Conservation (phyloP, 352 stramenopile species). For the Pythium utonaiense region DNA sequence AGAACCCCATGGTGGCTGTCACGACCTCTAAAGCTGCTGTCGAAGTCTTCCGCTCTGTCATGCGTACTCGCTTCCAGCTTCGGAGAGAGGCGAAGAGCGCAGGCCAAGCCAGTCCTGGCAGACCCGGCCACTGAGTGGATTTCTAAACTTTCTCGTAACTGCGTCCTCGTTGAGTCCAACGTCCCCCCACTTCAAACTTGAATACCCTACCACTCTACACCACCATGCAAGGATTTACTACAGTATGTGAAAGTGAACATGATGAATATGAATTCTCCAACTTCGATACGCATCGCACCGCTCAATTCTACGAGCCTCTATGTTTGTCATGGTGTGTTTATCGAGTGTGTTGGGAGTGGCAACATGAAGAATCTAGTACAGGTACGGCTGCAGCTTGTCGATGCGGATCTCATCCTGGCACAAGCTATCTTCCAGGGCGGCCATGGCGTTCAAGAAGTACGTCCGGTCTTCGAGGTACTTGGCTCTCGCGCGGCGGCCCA, state of each 20-base stretch:
- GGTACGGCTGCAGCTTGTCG: slow-evolving; percentile 69
- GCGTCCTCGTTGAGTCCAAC: background rate
- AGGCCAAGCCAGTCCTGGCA: background rate
- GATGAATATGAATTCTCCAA: background rate
- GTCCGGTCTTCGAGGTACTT: slow-evolving; percentile 76
- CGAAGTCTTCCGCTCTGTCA: slow-evolving; percentile 59
- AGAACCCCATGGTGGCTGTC: slow-evolving; percentile 85
- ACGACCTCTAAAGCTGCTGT: slow-evolving; percentile 82
- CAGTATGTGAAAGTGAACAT: slow-evolving; percentile 8
- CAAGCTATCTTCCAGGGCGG: slow-evolving; percentile 67
- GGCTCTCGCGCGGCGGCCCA: slow-evolving; percentile 60
- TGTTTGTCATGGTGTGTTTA: background rate
- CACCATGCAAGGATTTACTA: background rate
- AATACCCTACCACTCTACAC: background rate
- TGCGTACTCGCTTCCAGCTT: slow-evolving; percentile 36
- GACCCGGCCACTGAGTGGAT: background rate
- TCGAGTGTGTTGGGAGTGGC: background rate
- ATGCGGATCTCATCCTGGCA: slow-evolving; percentile 79
- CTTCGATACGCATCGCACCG: background rate
- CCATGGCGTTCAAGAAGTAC: slow-evolving; percentile 82
- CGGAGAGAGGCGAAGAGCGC: slow-evolving; percentile 9
- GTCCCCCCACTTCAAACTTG: background rate
- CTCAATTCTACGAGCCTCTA: slow-evolving; percentile 1
- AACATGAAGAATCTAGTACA: slow-evolving; percentile 53
- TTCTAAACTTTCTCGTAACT: background rate